A percentile compares a stretch with the other conserved stretches of the same genome.
phyloP scores from a whole-genome alignment of 345 rosid genomes.

The Theobroma cacao region DNA sequence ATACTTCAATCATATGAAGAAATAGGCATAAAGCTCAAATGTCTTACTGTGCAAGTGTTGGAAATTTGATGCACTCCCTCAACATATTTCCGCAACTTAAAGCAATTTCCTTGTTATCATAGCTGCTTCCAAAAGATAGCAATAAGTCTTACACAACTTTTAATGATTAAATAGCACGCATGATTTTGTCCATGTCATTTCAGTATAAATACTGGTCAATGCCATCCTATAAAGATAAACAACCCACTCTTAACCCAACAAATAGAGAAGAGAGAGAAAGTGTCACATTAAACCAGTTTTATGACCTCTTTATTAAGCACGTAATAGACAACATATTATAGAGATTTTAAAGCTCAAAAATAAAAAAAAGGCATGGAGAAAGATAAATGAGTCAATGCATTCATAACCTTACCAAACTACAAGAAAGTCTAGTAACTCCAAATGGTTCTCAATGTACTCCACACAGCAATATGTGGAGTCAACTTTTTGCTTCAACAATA shows the following conservation, averaged over 20 bases:
- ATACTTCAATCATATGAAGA: conserved; percentile 11
- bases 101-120: conserved; percentile 95
- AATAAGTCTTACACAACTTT: background rate
- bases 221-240: background rate
- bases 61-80: conserved; percentile 96
- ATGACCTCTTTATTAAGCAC: background rate
- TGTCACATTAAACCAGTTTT: background rate
- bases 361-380: background rate
- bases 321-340: background rate
- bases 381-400: background rate
- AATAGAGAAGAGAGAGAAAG: conserved; percentile 13
- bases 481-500: conserved; percentile 77
- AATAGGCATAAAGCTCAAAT: conserved; percentile 21
- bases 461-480: conserved; percentile 66
- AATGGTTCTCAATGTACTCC: conserved; percentile 79
- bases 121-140: conserved; percentile 52
- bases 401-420: conserved; percentile 56
- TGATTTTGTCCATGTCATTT: background rate
- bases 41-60: conserved; percentile 88
- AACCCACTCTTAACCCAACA: background rate
- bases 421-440: conserved; percentile 82
- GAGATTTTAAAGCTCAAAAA: background rate
- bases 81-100: conserved; percentile 85
- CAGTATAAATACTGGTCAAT: background rate
- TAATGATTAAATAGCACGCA: background rate